Evolutionary conservation across 768 basidiomycete genomes (phyloP).

Genomic region (Multifurca ochricompacta): DNA sequence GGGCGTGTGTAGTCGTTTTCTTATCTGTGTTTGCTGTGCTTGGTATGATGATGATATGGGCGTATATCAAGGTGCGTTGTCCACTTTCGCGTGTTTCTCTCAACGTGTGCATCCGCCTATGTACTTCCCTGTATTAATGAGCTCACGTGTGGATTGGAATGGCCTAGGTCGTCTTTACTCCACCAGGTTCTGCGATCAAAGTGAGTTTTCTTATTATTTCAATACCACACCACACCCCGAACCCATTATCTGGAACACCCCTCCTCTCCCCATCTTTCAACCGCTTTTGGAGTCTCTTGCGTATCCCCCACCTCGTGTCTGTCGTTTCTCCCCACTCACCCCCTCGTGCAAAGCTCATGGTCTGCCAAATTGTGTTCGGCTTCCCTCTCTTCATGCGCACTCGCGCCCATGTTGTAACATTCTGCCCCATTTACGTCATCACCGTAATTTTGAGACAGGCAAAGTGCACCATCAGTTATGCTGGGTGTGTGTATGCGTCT

Average conservation of each 20-base stretch:
- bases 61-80: conserved; percentile 58
- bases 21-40: conserved; percentile 56
- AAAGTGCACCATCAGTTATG: not conserved
- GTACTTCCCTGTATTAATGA: no score
- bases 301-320: conserved; percentile 1
- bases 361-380: not conserved
- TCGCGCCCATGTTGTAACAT: no score
- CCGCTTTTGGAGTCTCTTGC: not conserved
- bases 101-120: not conserved
- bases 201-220: conserved; percentile 33
- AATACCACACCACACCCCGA: not conserved
- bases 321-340: not conserved
- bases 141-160: not conserved
- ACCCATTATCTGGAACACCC: not conserved
- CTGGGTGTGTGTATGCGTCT: not conserved
- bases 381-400: not conserved
- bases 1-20: conserved; percentile 45
- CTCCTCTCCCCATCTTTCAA: not conserved
- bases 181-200: conserved; percentile 62
- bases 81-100: not conserved
- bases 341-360: not conserved
- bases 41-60: conserved; percentile 69
- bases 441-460: not conserved
- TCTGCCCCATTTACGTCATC: not conserved
- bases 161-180: conserved; percentile 50